Conservation (phyloP, 345 rosid genomes). For the Euphorbia tirucalli region DNA sequence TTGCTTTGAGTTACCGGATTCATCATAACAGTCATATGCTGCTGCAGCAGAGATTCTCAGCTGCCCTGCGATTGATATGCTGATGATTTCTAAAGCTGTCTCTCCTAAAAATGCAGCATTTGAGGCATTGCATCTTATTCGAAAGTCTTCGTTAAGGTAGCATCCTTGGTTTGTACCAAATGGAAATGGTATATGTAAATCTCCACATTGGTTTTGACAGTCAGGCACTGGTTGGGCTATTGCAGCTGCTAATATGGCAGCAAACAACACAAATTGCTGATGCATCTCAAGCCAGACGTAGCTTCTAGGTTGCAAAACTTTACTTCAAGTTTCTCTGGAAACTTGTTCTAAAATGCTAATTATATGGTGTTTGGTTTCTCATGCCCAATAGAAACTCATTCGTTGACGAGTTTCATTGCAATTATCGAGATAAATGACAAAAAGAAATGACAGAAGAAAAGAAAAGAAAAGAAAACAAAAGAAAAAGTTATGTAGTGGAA, state of each 20-base stretch:
- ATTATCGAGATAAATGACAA: too few species aligned
- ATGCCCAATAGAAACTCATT: too few species aligned
- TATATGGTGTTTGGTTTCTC: too few species aligned
- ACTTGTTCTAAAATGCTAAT: too few species aligned
- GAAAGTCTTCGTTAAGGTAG: slow-evolving; percentile 11
- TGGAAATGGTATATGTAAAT: slow-evolving; percentile 13
- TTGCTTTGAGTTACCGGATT: neutral
- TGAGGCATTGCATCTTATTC: slow-evolving; percentile 8
- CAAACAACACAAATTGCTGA: neutral
- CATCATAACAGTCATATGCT: neutral
- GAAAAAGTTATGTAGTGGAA: too few species aligned
- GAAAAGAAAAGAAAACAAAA: too few species aligned
- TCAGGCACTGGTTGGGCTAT: neutral
- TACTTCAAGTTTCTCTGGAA: too few species aligned
- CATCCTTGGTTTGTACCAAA: slow-evolving; percentile 17
- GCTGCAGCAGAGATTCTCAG: neutral
- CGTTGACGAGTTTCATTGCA: too few species aligned
- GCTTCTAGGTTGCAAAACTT: too few species aligned
- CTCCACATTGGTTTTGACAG: slow-evolving; percentile 12
- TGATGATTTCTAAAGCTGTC: neutral
- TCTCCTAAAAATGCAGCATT: neutral
- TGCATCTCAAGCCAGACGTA: neutral
- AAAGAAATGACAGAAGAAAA: too few species aligned
- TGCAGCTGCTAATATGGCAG: neutral
- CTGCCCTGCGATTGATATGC: neutral